Conservation (phyloP, 1,284 basidiomycete species). For the Termitomyces sp. region DNA sequence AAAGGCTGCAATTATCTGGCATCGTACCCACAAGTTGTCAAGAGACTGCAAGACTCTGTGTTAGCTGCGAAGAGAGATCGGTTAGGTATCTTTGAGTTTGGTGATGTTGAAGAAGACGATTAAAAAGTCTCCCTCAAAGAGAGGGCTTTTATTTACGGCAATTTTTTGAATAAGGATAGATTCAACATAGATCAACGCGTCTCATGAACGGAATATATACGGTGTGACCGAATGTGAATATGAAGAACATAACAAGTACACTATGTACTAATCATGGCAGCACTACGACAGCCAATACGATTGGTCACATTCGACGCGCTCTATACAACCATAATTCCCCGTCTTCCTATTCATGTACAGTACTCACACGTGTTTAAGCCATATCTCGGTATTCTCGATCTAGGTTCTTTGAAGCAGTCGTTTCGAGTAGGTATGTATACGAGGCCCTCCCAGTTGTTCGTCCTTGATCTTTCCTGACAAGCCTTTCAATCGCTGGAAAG, state of each 20-base stretch:
- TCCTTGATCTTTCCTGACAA: constrained; percentile 21
- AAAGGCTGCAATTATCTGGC: constrained; percentile 72
- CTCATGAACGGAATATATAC: neutral
- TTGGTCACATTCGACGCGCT: constrained; percentile 71
- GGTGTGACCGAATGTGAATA: neutral
- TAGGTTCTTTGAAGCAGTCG: constrained; percentile 44
- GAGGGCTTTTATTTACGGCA: neutral
- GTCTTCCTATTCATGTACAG: constrained; percentile 61
- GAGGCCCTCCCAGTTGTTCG: neutral
- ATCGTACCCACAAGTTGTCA: constrained; percentile 66
- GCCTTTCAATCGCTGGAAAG: constrained; percentile 60
- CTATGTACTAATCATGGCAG: neutral
- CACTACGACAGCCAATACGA: constrained; percentile 29
- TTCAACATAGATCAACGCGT: neutral
- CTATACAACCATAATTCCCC: constrained; percentile 62
- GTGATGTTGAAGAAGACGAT: constrained; percentile 74
- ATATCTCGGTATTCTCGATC: constrained; percentile 53
- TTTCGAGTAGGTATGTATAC: constrained; percentile 58
- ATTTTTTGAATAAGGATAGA: neutral
- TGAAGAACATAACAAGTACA: neutral
- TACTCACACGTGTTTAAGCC: constrained; percentile 64
- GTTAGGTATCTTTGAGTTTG: constrained; percentile 85
- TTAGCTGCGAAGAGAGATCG: constrained; percentile 70
- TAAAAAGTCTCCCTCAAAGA: constrained; percentile 11
- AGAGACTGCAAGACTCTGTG: constrained; percentile 61